Evolutionary conservation across 176 grass and related monocot species (phyloP).

Genomic region (Elaeis guineensis): DNA sequence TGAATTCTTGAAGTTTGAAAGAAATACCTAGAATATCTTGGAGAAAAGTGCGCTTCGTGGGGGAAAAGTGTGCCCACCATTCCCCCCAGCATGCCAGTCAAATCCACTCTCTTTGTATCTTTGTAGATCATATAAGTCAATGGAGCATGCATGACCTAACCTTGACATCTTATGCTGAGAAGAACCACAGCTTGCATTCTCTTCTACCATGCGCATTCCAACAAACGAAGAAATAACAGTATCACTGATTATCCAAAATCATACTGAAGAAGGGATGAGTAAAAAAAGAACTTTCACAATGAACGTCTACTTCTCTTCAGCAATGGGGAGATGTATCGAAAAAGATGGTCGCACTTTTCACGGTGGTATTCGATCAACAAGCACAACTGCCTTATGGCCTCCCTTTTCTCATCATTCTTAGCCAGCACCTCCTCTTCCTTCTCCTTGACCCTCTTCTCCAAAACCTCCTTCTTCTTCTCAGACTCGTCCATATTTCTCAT

Average conservation of each 20-base stretch:
- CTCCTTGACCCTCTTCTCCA: slow-evolving; percentile 45
- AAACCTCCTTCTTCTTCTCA: slow-evolving; percentile 30
- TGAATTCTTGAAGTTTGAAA: too few relatives aligned
- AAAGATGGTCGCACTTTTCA: slow-evolving; percentile 49
- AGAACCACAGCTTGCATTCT: too few relatives aligned
- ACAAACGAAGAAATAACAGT: too few relatives aligned
- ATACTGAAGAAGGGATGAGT: neutral
- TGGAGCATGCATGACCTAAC: too few relatives aligned
- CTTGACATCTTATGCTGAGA: too few relatives aligned
- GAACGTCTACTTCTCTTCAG: neutral
- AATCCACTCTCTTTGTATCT: too few relatives aligned
- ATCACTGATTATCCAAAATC: neutral
- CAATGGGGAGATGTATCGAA: slow-evolving; percentile 14
- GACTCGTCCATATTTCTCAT: slow-evolving; percentile 7
- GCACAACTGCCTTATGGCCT: slow-evolving; percentile 88
- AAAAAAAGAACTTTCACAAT: neutral
- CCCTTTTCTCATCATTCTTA: slow-evolving; percentile 73
- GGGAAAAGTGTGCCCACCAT: too few relatives aligned
- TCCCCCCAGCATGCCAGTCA: too few relatives aligned
- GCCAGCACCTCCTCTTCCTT: slow-evolving; percentile 47
- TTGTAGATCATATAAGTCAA: too few relatives aligned
- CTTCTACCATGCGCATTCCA: too few relatives aligned
- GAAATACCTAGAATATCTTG: too few relatives aligned
- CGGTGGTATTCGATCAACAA: slow-evolving; percentile 67
- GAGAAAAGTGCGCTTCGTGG: too few relatives aligned